Evolutionary conservation across 768 basidiomycete genomes (phyloP).

Genomic region (Coprinopsis cinerea): DNA sequence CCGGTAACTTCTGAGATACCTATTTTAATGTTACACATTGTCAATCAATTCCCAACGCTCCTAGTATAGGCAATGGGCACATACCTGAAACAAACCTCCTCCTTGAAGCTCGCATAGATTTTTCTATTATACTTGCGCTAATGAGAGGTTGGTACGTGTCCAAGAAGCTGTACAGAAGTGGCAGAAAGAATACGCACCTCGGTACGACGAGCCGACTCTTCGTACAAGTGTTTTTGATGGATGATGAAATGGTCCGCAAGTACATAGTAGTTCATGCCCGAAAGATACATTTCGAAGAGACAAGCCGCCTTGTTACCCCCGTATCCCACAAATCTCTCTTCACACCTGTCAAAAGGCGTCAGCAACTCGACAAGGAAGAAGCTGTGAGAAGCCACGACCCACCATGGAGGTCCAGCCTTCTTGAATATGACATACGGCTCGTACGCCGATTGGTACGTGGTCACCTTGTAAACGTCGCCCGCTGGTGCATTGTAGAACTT

Average conservation of each 20-base stretch:
- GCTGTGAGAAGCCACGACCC: constrained; percentile 13
- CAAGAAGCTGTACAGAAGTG: background rate
- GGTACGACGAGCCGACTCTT: constrained; percentile 63
- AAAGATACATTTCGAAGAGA: constrained; percentile 85
- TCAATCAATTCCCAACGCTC: too few species aligned
- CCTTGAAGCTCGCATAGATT: constrained; percentile 67
- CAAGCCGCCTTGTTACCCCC: constrained; percentile 93
- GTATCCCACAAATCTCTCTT: constrained; percentile 87
- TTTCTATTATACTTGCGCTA: constrained; percentile 45
- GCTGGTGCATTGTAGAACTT: constrained; percentile 55
- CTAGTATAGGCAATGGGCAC: constrained; percentile 8
- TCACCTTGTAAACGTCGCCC: constrained; percentile 70
- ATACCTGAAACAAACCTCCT: constrained; percentile 67
- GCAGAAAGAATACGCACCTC: constrained; percentile 30
- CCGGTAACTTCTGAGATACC: constrained; percentile 60
- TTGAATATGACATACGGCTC: constrained; percentile 86
- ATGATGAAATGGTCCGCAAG: constrained; percentile 84
- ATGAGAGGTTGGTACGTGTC: background rate
- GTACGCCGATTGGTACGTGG: constrained; percentile 74
- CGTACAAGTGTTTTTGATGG: constrained; percentile 81
- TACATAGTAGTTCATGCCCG: constrained; percentile 79
- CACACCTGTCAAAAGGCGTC: constrained; percentile 54
- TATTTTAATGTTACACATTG: too few species aligned
- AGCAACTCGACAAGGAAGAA: background rate
- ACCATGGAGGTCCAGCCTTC: constrained; percentile 75